Percentiles rank a stretch among this genome's conserved stretches.
These are phyloP conservation scores for Nematocida parisii DNA, from an alignment of 371 early-diverging fungal species.

Conservation along the genomic window DNA sequence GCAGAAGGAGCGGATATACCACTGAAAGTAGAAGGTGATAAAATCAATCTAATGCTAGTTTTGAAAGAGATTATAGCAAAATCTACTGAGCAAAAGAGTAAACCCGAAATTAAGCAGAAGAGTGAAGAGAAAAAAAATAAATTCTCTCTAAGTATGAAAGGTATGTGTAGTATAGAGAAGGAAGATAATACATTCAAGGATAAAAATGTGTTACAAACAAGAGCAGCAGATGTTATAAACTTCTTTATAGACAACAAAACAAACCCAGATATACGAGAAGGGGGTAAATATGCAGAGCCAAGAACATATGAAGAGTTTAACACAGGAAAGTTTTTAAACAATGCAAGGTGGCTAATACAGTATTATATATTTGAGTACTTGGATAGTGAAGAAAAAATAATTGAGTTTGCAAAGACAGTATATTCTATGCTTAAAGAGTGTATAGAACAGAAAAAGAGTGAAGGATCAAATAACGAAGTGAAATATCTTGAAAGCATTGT, in stretches of 20 bases:
- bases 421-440: background rate
- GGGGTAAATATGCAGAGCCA: background rate
- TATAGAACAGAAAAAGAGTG: background rate
- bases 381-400: background rate
- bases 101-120: no score
- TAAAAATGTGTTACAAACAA: background rate
- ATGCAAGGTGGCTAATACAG: background rate
- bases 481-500: background rate
- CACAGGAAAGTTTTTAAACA: slow-evolving; percentile 15
- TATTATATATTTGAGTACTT: background rate
- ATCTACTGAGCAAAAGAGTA: no score
- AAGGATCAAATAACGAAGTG: background rate
- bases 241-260: background rate
- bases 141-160: background rate
- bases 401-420: background rate
- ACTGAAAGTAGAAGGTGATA: no score
- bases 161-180: background rate
- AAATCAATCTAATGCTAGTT: no score
- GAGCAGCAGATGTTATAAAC: background rate
- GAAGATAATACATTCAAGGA: no score
- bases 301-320: background rate
- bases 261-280: background rate
- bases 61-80: no score
- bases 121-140: no score
- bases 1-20: background rate